phyloP scores from a whole-genome alignment of 2,329 filamentous ascomycete genomes.

The Berkeleyomyces basicola region DNA sequence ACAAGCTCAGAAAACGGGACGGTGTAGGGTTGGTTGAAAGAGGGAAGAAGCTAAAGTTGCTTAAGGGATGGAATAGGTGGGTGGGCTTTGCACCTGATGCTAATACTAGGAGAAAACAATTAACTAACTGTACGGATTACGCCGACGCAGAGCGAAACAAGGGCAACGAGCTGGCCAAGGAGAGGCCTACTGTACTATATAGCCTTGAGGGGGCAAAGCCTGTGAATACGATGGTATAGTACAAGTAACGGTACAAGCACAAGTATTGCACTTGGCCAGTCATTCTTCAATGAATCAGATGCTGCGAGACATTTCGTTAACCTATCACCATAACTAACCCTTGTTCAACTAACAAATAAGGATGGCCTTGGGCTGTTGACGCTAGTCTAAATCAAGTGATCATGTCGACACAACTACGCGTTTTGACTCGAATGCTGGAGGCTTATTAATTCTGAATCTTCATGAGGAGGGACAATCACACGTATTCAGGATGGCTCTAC shows the following conservation, averaged over 20 bases:
- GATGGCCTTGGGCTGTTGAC: not conserved
- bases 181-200: not conserved
- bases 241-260: too few relatives aligned
- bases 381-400: not conserved
- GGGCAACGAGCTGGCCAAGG: not conserved
- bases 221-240: too few relatives aligned
- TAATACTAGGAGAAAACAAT: not conserved
- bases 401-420: too few relatives aligned
- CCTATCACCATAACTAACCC: not conserved
- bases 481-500: not conserved
- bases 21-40: not conserved
- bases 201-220: not conserved
- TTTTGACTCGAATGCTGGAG: too few relatives aligned
- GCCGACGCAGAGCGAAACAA: not conserved
- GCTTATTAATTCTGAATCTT: too few relatives aligned
- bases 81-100: not conserved
- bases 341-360: not conserved
- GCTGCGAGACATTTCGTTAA: not conserved
- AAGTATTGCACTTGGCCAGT: too few relatives aligned
- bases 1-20: not conserved
- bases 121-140: not conserved
- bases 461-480: too few relatives aligned
- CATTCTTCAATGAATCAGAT: not conserved
- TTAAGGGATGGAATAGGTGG: not conserved
- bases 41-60: not conserved